Evolutionary conservation across 306 rosid genomes (phyloP).

Genomic region (Cajanus cajan): DNA sequence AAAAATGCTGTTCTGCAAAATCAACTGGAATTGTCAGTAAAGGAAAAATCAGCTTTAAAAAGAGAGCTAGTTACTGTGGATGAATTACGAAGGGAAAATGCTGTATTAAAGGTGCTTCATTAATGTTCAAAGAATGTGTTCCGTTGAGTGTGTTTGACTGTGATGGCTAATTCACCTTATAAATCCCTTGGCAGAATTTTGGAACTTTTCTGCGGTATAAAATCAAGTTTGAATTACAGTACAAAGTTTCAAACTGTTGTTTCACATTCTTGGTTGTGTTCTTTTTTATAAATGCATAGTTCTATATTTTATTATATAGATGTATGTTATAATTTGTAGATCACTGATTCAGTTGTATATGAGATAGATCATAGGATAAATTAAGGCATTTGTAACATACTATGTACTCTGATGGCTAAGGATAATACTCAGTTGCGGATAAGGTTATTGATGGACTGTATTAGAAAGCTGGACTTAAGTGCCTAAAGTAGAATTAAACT

Average conservation of each 20-base stretch:
- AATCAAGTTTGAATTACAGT: background rate
- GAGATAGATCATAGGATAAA: background rate
- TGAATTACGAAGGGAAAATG: slow-evolving; percentile 78
- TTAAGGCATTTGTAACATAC: background rate
- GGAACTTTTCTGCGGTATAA: background rate
- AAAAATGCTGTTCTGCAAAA: slow-evolving; percentile 86
- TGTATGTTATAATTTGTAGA: background rate
- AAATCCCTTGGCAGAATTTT: slow-evolving; percentile 4
- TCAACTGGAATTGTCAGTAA: slow-evolving; percentile 72
- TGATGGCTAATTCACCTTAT: background rate
- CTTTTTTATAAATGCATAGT: background rate
- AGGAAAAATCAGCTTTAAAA: slow-evolving; percentile 76
- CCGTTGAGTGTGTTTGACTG: slow-evolving; percentile 12
- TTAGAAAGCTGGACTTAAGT: slow-evolving; percentile 2
- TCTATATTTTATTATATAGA: background rate
- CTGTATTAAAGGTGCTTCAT: slow-evolving; percentile 60
- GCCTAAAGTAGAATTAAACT: background rate
- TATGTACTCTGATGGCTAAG: background rate
- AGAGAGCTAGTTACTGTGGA: slow-evolving; percentile 69
- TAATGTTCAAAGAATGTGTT: slow-evolving; percentile 5
- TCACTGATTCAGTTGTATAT: background rate
- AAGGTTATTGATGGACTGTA: background rate
- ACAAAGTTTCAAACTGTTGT: background rate
- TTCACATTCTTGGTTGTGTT: slow-evolving; percentile 3
- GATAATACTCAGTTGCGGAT: background rate